phyloP scores from a whole-genome alignment of 148 eudicot genomes.

The Amaranthus cruentus region DNA sequence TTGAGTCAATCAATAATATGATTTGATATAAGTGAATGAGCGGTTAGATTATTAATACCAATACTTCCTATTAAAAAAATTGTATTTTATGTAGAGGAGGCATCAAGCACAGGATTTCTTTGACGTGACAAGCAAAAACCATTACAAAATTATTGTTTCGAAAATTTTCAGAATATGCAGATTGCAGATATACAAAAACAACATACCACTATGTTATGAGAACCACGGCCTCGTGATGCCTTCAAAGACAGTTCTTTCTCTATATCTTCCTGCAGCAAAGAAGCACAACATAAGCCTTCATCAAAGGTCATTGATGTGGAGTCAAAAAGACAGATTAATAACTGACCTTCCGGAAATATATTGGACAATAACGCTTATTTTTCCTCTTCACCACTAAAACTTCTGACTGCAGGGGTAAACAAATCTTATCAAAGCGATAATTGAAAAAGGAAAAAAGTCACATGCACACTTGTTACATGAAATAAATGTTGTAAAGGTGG shows the following conservation, averaged over 20 bases:
- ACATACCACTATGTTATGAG: slow-evolving; percentile 73
- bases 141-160: background rate
- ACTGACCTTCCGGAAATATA: slow-evolving; percentile 82
- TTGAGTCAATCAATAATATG: too few species aligned
- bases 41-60: too few species aligned
- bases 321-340: background rate
- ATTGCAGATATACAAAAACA: too few species aligned
- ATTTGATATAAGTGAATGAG: too few species aligned
- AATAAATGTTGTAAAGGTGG: too few species aligned
- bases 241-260: slow-evolving; percentile 68
- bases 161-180: background rate
- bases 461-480: too few species aligned
- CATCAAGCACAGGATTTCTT: too few species aligned
- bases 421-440: background rate
- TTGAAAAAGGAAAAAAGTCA: too few species aligned
- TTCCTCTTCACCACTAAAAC: slow-evolving; percentile 80
- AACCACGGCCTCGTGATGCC: slow-evolving; percentile 53
- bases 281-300: slow-evolving; percentile 6
- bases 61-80: too few species aligned
- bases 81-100: too few species aligned
- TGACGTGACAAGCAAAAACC: background rate
- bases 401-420: slow-evolving; percentile 56
- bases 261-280: slow-evolving; percentile 70
- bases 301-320: background rate
- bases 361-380: slow-evolving; percentile 78